Evolutionary conservation across 305 asterid genomes (phyloP).

Genomic region (Solanum hybrid): DNA sequence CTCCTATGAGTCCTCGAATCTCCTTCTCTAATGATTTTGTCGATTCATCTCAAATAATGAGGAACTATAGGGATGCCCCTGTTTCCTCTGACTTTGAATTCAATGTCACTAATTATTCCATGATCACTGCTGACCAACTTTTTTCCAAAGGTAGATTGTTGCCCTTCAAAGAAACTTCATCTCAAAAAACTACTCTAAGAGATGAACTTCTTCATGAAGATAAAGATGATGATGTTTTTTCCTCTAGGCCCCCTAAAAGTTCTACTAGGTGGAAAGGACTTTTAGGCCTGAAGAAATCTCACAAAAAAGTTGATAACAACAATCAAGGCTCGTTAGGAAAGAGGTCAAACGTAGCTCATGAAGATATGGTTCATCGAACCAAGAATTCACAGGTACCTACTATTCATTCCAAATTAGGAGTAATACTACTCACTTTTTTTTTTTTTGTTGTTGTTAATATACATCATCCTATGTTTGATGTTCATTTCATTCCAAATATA

Average conservation of each 20-base stretch:
- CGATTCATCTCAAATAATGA: conserved; percentile 5
- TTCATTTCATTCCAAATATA: not conserved
- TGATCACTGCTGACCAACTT: conserved; percentile 11
- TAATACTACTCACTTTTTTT: not conserved
- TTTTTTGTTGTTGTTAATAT: too few species aligned
- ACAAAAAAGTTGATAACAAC: conserved; percentile 4
- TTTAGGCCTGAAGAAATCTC: conserved; percentile 10
- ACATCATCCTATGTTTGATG: too few species aligned
- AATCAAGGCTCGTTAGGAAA: not conserved
- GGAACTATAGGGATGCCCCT: conserved; percentile 8
- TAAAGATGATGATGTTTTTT: not conserved
- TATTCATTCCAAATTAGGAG: not conserved
- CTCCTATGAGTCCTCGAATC: conserved; percentile 14
- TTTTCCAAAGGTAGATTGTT: conserved; percentile 9
- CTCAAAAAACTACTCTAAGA: conserved; percentile 1
- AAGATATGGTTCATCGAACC: not conserved
- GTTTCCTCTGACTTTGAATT: conserved; percentile 15
- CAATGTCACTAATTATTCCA: conserved; percentile 9
- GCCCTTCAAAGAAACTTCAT: conserved; percentile 5
- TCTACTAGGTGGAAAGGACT: conserved; percentile 10
- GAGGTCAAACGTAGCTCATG: not conserved
- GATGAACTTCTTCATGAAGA: conserved; percentile 11
- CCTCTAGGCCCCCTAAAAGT: conserved; percentile 1
- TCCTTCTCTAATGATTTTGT: conserved; percentile 17
- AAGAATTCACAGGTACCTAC: not conserved